These are phyloP conservation scores for Thelonectria blattea DNA, from an alignment of 2,329 filamentous ascomycete species.

Conservation along the genomic window DNA sequence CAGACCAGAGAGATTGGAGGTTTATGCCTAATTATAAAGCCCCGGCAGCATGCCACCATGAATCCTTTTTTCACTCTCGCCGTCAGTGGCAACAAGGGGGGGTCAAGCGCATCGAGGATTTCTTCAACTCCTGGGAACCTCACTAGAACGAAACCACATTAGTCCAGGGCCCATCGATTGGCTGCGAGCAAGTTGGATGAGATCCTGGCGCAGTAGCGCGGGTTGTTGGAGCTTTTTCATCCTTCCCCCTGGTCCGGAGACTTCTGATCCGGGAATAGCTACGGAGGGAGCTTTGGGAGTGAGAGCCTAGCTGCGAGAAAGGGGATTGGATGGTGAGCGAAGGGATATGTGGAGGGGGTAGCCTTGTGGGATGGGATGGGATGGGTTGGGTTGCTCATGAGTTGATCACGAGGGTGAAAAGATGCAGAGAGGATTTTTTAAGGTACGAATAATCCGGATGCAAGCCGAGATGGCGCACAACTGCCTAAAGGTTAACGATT, in stretches of 20 bases:
- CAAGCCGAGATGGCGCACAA: too few relatives aligned
- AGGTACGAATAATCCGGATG: background rate
- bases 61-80: constrained; percentile 1
- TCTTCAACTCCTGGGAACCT: background rate
- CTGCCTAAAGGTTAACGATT: too few relatives aligned
- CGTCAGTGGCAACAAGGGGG: background rate
- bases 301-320: background rate
- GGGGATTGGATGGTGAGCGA: constrained; percentile 12
- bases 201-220: constrained; percentile 1
- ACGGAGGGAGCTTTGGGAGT: background rate
- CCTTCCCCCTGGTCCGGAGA: background rate
- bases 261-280: constrained; percentile 17
- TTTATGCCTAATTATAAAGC: constrained; percentile 1
- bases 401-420: background rate
- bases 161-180: constrained; percentile 4
- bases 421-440: too few relatives aligned
- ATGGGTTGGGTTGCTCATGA: background rate
- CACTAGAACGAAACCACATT: constrained; percentile 8
- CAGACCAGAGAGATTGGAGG: background rate
- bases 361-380: background rate
- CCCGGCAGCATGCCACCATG: background rate
- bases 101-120: background rate
- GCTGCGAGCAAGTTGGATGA: background rate
- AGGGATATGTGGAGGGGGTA: background rate
- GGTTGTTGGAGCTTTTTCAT: background rate